Evolutionary conservation across 2,329 filamentous ascomycete genomes (phyloP).

Genomic region (Chaetomium strumarium): DNA sequence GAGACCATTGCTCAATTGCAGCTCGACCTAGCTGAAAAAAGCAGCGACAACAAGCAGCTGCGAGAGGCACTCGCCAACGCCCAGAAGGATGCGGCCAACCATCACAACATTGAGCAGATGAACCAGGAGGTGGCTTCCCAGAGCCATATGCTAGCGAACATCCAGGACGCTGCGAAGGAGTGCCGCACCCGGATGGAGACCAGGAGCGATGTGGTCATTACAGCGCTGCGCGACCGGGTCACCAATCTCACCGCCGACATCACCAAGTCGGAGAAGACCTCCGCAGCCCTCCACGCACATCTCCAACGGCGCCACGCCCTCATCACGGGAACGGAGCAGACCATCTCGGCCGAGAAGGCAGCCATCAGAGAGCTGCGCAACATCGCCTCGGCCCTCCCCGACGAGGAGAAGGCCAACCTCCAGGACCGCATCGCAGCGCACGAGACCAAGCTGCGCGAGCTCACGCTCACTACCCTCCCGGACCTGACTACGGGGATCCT

Average conservation of each 20-base stretch:
- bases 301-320: no score
- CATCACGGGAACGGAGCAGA: no score
- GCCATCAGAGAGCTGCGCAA: no score
- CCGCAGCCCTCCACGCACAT: no score
- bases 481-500: background rate
- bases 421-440: background rate
- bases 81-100: background rate
- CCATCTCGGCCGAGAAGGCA: background rate
- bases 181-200: no score
- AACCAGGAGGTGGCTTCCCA: background rate
- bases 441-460: background rate
- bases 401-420: background rate
- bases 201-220: no score
- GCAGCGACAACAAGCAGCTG: background rate
- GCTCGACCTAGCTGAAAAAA: background rate
- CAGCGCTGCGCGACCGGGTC: no score
- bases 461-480: background rate
- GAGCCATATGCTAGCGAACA: no score
- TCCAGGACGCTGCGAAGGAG: no score
- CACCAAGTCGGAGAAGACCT: no score
- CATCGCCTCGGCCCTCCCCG: no score
- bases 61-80: background rate
- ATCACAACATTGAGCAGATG: background rate
- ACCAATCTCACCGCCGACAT: no score
- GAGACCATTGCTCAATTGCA: background rate